Evolutionary conservation across 495 filamentous ascomycete genomes (phyloP), one percentile per base, ranked within the genome.

Genomic region (Penicillium coffeae): DNA sequence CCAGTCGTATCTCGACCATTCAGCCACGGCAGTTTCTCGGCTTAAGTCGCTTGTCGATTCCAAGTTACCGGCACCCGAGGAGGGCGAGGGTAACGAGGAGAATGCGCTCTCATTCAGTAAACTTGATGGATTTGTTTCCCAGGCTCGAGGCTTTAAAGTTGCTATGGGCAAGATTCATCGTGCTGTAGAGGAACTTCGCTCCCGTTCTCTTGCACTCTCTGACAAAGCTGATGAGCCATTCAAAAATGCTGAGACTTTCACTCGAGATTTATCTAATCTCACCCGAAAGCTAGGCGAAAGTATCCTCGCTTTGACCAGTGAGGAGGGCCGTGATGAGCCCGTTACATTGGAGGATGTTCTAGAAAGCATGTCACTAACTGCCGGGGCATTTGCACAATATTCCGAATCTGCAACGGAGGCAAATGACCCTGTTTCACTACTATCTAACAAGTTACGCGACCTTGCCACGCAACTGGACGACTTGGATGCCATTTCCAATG

Each of bases 61-160:
- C 10, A 83, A 84, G 38, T 69, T 83, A 1, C 45, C 65, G 3
- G 40, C 48, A 8, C 50, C 59, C n/a, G 85, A 87, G 48, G 77
- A 86, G 40, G 9, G 6, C 16, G 77, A 86, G 40, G 9, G 6
- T 18, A 33, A 12, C 13, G 42, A 40, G 20, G 37, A 39, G 12
- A 40, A 12, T 40, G 64, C 77, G 25, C 78, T 86, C 56, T 82
- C 95, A 35, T 54, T 78, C n/a, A 80, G 78, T 53, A 86, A 86
- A 60, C 71, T 84, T 13, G 90, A 96, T 27, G 65, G 72, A 7
- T 79, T 93, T 16, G 74, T 91, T 50, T 79, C 76, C 25, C 84
- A 88, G 54, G 85, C 86, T 4, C 82, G 92, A 43, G 90, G 86
- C 59, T 78, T 85, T 27, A 96, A 95, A 68, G 88, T 96, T 16